Evolutionary conservation across 495 filamentous ascomycete genomes (phyloP).

Genomic region (Acidiella bohemica): DNA sequence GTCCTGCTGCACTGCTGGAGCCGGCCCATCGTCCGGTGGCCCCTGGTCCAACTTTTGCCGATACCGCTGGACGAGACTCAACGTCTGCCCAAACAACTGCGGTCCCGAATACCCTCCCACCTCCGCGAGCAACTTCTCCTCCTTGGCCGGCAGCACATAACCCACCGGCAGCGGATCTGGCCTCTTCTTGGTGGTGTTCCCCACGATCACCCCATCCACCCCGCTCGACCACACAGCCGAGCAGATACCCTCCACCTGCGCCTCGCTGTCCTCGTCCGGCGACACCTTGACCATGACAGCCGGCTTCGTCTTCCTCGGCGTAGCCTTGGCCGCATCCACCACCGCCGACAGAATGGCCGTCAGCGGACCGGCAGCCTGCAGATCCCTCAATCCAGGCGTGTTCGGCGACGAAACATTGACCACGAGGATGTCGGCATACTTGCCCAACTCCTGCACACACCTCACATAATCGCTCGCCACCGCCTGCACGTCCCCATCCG

Average conservation of each 20-base stretch:
- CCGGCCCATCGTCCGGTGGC: slow-evolving; percentile 19
- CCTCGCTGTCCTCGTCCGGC: slow-evolving; percentile 76
- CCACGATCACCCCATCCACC: slow-evolving; percentile 92
- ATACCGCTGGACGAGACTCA: slow-evolving; percentile 65
- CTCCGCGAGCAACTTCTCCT: slow-evolving; percentile 55
- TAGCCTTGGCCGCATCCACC: slow-evolving; percentile 55
- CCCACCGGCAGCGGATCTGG: slow-evolving; percentile 52
- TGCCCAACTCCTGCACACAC: slow-evolving; percentile 66
- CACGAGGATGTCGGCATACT: slow-evolving; percentile 84
- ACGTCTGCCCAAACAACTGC: slow-evolving; percentile 64
- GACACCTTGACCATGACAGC: slow-evolving; percentile 94
- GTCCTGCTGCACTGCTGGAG: slow-evolving; percentile 1
- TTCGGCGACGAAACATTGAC: slow-evolving; percentile 97
- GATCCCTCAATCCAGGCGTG: slow-evolving; percentile 71
- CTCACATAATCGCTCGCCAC: slow-evolving; percentile 74
- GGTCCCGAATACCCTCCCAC: slow-evolving; percentile 85
- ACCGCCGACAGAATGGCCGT: slow-evolving; percentile 69
- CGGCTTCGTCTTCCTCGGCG: slow-evolving; percentile 58
- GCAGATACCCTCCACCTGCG: slow-evolving; percentile 75
- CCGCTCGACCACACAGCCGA: slow-evolving; percentile 71
- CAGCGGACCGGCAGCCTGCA: slow-evolving; percentile 71
- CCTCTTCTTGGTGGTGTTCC: slow-evolving; percentile 83
- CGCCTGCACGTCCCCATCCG: slow-evolving; percentile 69
- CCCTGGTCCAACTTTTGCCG: slow-evolving; percentile 52
- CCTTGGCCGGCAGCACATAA: slow-evolving; percentile 47